phyloP scores from a whole-genome alignment of 164 flowering plant genomes.

The Vitis rupestris region DNA sequence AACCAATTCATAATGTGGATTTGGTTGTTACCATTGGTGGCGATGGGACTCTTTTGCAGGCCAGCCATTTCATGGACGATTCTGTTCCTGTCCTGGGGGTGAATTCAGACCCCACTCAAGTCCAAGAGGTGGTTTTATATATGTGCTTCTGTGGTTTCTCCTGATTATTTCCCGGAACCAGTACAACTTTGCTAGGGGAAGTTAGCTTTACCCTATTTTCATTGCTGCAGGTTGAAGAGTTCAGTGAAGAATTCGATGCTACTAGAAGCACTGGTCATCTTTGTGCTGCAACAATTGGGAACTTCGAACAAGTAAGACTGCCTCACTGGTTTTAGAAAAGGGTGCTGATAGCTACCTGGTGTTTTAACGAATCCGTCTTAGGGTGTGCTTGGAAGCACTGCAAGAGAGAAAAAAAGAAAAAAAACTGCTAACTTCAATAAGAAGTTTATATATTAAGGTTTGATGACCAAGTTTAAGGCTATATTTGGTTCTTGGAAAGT shows the following conservation, averaged over 20 bases:
- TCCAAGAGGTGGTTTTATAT: slow-evolving; percentile 56
- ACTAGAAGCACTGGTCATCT: slow-evolving; percentile 92
- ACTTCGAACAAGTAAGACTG: slow-evolving; percentile 74
- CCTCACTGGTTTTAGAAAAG: not conserved
- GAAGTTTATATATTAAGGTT: not conserved
- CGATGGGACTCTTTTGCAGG: slow-evolving; percentile 92
- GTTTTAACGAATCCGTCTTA: not conserved
- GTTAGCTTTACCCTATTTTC: not conserved
- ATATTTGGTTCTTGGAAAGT: no score
- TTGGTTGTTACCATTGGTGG: slow-evolving; percentile 89
- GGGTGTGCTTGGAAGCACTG: not conserved
- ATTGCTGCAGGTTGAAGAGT: slow-evolving; percentile 56
- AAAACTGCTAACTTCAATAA: not conserved
- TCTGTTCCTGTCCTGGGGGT: slow-evolving; percentile 87
- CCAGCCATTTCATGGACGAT: slow-evolving; percentile 88
- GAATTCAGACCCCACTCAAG: slow-evolving; percentile 90
- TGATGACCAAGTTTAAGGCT: not conserved
- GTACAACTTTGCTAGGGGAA: not conserved
- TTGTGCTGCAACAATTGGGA: slow-evolving; percentile 75
- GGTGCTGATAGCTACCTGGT: not conserved
- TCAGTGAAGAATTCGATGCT: slow-evolving; percentile 75
- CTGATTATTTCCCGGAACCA: not conserved
- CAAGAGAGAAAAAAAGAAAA: not conserved
- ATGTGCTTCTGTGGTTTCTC: not conserved
- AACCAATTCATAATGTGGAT: slow-evolving; percentile 71